A percentile compares a stretch with the other conserved stretches of the same genome.
Conservation (phyloP, 2,329 filamentous ascomycete species). For the Penicillium sp. region DNA sequence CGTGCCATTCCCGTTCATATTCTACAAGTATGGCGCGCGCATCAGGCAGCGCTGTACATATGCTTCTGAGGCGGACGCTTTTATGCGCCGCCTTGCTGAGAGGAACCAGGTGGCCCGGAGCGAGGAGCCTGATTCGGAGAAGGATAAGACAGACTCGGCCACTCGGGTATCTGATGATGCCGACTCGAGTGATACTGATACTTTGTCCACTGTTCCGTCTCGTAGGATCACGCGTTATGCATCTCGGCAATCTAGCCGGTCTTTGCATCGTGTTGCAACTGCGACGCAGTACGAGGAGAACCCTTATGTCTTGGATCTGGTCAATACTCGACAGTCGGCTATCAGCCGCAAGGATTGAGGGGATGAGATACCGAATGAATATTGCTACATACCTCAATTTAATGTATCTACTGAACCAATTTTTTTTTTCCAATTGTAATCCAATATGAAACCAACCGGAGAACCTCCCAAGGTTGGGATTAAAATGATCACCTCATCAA, state of each 20-base stretch:
- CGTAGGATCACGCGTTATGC: slow-evolving; percentile 14
- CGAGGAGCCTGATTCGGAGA: background rate
- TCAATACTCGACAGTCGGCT: slow-evolving; percentile 37
- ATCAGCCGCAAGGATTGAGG: slow-evolving; percentile 18
- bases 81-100: slow-evolving; percentile 30
- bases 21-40: slow-evolving; percentile 27
- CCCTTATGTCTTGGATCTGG: slow-evolving; percentile 46
- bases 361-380: background rate
- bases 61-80: slow-evolving; percentile 32
- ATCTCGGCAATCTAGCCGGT: slow-evolving; percentile 19
- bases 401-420: background rate
- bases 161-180: background rate
- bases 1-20: slow-evolving; percentile 27
- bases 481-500: slow-evolving; percentile 25
- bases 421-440: background rate
- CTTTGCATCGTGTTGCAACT: slow-evolving; percentile 17
- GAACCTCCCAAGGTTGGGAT: background rate
- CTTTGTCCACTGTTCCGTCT: slow-evolving; percentile 20
- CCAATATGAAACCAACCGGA: background rate
- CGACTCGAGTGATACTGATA: slow-evolving; percentile 15
- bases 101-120: slow-evolving; percentile 14
- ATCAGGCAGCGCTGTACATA: slow-evolving; percentile 20
- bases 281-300: slow-evolving; percentile 41
- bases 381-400: background rate
- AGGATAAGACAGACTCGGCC: slow-evolving; percentile 5